Base-by-base conservation (phyloP, 345 rosid species). In the Sonneratia caseolaris region DNA sequence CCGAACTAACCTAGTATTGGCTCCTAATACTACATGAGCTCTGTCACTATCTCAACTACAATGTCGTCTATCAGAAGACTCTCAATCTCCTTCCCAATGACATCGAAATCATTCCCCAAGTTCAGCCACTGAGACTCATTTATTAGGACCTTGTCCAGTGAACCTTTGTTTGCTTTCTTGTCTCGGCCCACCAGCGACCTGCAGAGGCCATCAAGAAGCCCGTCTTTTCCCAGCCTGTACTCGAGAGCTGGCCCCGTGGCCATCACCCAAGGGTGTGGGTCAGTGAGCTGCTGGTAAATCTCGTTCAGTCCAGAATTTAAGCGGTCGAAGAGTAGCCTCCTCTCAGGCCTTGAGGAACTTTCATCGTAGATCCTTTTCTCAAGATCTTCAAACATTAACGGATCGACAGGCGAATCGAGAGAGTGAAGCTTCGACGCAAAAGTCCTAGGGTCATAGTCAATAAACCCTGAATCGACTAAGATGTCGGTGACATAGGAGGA, bases 41-140 rank as follows among this genome's bases (percentile, higher is more conserved):
- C 72, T 51, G 59, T 77, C 61, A 81, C 78, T 73, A 85, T 72
- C 83, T 95, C 96, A 72, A 75, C 81, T 42, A 87, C 76, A 73
- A 93, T 68, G 71, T 87, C 97, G 73, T 87, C 88, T 68, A 87
- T 84, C 83, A 93, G 51, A 77, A 79, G 35, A 71, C 70, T 78
- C 86, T 87, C 98, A 3, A 91, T 83, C 21, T 91, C 91, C 81
- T 87, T 85, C 76, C 97, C 96, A 51, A 93, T 81, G 66, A 66
- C 56, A 66, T 89, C 90, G 36, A 84, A 73, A 19, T 86, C 85
- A 37, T 81, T 88, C 72, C 83, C 82, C 66, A 83, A 75, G n/a
- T 79, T 84, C 68, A 88, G 73, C 98, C 98, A 91, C 74, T 74
- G 81, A 0, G 74, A 68, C 72, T 83, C 91, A n/a, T 71, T 62